Evolutionary conservation across 2,329 filamentous ascomycete species (phyloP), one percentile per base, ranked within the genome.

Genomic region (Colletotrichum destructivum): DNA sequence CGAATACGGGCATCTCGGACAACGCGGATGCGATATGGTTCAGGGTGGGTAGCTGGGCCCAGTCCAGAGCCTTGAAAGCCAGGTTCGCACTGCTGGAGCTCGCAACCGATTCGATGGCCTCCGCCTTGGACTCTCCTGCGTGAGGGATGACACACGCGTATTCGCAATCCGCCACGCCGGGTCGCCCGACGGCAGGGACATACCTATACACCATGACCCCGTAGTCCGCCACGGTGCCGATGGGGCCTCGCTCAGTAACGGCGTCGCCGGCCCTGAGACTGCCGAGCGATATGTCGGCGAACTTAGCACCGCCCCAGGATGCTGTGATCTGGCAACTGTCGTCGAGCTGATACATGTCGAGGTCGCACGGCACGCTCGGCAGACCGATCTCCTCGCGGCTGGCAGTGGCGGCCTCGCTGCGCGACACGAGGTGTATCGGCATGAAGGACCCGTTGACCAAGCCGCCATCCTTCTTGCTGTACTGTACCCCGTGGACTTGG

Each of bases 401-500:
- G 6, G 86, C 87, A 0, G 91, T 76, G 51, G 92, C 90, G 0
- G 89, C 87, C 71, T 92, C 90, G 0, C 88, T 81, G 2, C 88
- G 77, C 60, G 81, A 86, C 76, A 92, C 90, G 72, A 92, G 88
- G 0, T 91, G 78, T 0, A 91, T 80, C 0, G 88, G 86, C 49
- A 91, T 76, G 73, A 87, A 91, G 0, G 86, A 86, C 1, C 88
- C 89, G 9, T 78, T 78, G 0, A 89, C 75, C 0, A 82, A 79
- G 0, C 80, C 79, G 2, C 88, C 88, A 64, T 78, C 87, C 78
- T 83, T 80, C 73, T 85, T 87, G 0, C 78, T 83, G 73, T 90
- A 91, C 72, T 89, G 79, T 0, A 92, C 87, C 0, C 88, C 89
- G 70, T 92, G 90, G 18, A 92, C 85, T 75, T 89, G 91, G 0